These are phyloP conservation scores for Bertia moriformis DNA, from an alignment of 2,329 filamentous ascomycete genomes.

Conservation along the genomic window DNA sequence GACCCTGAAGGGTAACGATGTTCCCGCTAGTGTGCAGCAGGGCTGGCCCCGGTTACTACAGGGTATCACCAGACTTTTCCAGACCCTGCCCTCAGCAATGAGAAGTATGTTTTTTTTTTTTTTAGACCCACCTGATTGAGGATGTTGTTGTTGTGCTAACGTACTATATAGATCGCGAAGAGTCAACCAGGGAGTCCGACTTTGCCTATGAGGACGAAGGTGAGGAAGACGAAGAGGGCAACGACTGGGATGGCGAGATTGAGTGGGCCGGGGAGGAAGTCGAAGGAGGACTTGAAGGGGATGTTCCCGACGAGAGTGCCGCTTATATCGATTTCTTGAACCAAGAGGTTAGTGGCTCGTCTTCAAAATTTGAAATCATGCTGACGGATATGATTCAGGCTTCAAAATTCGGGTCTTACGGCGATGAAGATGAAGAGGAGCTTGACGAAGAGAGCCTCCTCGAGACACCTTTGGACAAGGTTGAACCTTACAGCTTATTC, in stretches of 20 bases:
- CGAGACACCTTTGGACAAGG: constrained; percentile 85
- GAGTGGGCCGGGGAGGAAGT: constrained; percentile 64
- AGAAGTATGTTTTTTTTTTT: constrained; percentile 32
- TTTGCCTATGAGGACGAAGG: constrained; percentile 51
- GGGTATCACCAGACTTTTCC: constrained; percentile 82
- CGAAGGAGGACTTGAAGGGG: constrained; percentile 44
- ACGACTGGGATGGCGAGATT: constrained; percentile 64
- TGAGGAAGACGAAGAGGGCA: constrained; percentile 52
- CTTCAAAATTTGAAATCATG: constrained; percentile 2
- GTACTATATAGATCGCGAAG: constrained; percentile 49
- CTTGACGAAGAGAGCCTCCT: constrained; percentile 85
- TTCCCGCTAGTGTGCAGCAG: constrained; percentile 82
- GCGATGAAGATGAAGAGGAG: constrained; percentile 60
- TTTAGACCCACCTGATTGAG: background rate
- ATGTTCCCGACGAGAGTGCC: constrained; percentile 77
- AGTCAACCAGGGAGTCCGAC: constrained; percentile 70
- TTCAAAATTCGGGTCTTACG: constrained; percentile 64
- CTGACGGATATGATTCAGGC: constrained; percentile 35
- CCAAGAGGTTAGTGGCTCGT: constrained; percentile 52
- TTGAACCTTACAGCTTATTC: constrained; percentile 89
- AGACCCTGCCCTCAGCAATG: constrained; percentile 72
- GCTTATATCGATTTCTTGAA: constrained; percentile 94
- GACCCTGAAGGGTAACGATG: constrained; percentile 62
- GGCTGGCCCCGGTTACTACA: constrained; percentile 85
- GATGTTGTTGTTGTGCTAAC: background rate